phyloP scores from a whole-genome alignment of 2,329 filamentous ascomycete genomes.

The Fusarium decemcellulare region DNA sequence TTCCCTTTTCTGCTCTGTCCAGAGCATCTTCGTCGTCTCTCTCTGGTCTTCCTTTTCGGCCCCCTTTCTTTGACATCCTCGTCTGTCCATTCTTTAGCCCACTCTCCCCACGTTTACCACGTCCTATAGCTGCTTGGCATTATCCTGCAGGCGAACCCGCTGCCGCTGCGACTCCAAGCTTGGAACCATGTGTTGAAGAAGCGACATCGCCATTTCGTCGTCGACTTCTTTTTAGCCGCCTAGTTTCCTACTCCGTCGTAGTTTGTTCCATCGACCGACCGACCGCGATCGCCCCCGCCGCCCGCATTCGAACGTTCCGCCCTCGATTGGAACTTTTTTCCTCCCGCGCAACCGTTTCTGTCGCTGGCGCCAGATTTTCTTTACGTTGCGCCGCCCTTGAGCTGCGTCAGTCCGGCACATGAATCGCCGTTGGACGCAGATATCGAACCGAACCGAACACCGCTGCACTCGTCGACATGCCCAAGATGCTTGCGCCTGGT shows the following conservation, averaged over 20 bases:
- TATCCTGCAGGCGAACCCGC: conserved; percentile 16
- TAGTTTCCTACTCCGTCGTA: neutral
- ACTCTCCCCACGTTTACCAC: conserved; percentile 32
- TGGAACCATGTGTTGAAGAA: conserved; percentile 34
- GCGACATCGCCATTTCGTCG: conserved; percentile 14
- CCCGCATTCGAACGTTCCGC: conserved; percentile 23
- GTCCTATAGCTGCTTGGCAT: conserved; percentile 31
- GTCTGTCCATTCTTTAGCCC: conserved; percentile 41
- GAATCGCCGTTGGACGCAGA: neutral
- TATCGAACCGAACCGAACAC: conserved; percentile 2
- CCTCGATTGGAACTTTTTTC: conserved; percentile 25
- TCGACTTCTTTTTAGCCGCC: conserved; percentile 1
- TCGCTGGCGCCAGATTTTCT: conserved; percentile 40
- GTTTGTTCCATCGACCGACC: neutral
- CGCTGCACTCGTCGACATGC: conserved; percentile 35
- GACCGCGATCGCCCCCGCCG: conserved; percentile 24
- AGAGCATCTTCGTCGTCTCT: neutral
- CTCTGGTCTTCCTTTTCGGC: conserved; percentile 11
- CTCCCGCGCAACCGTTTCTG: conserved; percentile 35
- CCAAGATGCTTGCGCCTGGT: conserved; percentile 55
- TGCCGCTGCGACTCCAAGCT: conserved; percentile 9
- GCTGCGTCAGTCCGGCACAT: neutral
- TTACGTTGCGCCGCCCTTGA: conserved; percentile 27
- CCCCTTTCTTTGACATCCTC: conserved; percentile 40
- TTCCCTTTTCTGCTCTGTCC: neutral